A percentile compares a stretch with the other conserved stretches of the same genome.
Evolutionary conservation across 306 rosid species (phyloP).

Genomic region (Sechiopsis laciniata): DNA sequence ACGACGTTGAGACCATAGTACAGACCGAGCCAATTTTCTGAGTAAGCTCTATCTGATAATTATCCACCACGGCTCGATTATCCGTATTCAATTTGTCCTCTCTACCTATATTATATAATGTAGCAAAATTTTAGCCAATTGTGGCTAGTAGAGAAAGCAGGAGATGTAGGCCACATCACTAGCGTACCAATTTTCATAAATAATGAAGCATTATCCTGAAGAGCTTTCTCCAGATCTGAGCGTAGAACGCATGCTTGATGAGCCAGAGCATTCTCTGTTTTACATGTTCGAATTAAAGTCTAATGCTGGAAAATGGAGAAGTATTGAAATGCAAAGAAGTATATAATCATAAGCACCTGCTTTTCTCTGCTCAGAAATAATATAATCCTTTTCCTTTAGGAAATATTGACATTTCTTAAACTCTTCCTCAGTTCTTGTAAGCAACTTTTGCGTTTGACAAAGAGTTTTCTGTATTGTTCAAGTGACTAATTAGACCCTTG

Average conservation of each 20-base stretch:
- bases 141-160: neutral
- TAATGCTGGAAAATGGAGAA: constrained; percentile 7
- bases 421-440: constrained; percentile 60
- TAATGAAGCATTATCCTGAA: constrained; percentile 60
- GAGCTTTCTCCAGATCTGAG: constrained; percentile 81
- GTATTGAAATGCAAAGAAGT: neutral
- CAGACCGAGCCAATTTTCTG: constrained; percentile 69
- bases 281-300: constrained; percentile 25
- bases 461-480: constrained; percentile 52
- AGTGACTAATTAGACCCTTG: constrained; percentile 13
- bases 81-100: constrained; percentile 69
- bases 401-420: constrained; percentile 58
- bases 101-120: constrained; percentile 46
- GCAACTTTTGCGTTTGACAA: constrained; percentile 57
- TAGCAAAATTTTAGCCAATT: neutral
- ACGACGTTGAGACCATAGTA: constrained; percentile 53
- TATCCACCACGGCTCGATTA: constrained; percentile 60
- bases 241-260: constrained; percentile 71
- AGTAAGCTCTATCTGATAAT: constrained; percentile 66
- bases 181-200: constrained; percentile 69
- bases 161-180: neutral
- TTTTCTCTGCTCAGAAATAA: constrained; percentile 82
- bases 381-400: constrained; percentile 61
- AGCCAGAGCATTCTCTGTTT: constrained; percentile 76
- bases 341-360: constrained; percentile 45